Evolutionary conservation across 108 stramenopile genomes (phyloP), one percentile per base, ranked within the genome.

Genomic region (Seminavis robusta): DNA sequence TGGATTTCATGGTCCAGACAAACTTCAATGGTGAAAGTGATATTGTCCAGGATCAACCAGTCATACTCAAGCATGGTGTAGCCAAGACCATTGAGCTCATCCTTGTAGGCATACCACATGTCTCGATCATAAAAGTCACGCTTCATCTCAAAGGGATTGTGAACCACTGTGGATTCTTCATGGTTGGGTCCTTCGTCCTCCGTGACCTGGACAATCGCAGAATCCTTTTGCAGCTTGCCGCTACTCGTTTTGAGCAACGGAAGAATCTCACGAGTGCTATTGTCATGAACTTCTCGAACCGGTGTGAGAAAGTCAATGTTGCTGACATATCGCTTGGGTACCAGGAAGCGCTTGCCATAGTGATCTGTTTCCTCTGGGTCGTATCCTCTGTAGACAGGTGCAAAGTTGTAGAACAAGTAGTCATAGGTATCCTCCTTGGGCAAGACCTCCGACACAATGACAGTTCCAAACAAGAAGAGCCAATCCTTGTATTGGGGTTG

Each of bases 371-470:
- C 63, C 16, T 60, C 65, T 0, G 83, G 83, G 50, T 84, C 79
- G 34, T 67, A 85, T 41, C 86, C 86, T 26, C 71, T 74, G 50
- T 74, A 79, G n/a, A 87, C 24, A 2, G 78, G 80, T 11, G 80
- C 86, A 63, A 87, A 87, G 56, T 87, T 87, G 65, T 81, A 83
- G 42, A 83, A 87, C 41, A 83, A 63, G 52, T 59, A 76, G 41
- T 80, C 77, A 30, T 51, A 77, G 2, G 37, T 30, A 32, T 65
- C 73, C 15, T 63, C 74, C 19, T 46, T 48, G 2, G 80, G 71
- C 32, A 79, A 21, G 19, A 51, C 37, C 51, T 81, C 74, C 10
- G 74, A 51, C 0, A 67, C 80, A 41, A 81, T 73, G 7, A 82
- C 72, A 1, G 80, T 87, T 17, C 86, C 86, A 63, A 87, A 83